phyloP scores from a whole-genome alignment of 148 eudicot species.

The Amaranthus cruentus region DNA sequence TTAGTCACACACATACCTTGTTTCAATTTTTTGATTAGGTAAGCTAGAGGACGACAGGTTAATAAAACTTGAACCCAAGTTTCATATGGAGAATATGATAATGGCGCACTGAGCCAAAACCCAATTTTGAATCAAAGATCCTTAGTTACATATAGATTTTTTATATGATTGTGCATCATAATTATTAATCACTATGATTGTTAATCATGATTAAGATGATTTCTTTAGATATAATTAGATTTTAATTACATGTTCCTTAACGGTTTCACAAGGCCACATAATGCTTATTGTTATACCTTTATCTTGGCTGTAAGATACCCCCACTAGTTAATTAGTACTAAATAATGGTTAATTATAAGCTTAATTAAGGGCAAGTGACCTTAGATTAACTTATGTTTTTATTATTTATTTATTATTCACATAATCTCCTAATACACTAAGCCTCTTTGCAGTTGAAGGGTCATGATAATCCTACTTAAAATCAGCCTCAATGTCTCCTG shows the following conservation, averaged over 20 bases:
- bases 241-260: neutral
- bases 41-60: too few species aligned
- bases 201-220: too few species aligned
- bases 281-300: neutral
- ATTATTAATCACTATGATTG: too few species aligned
- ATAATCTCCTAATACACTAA: neutral
- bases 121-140: neutral
- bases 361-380: neutral
- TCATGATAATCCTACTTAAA: slow-evolving; percentile 6
- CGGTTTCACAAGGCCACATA: slow-evolving; percentile 14
- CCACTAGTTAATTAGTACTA: neutral
- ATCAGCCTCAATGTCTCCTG: slow-evolving; percentile 8
- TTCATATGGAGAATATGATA: too few species aligned
- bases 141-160: neutral
- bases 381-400: neutral
- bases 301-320: neutral
- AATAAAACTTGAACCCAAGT: too few species aligned
- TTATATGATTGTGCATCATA: neutral
- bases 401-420: neutral
- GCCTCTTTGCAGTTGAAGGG: slow-evolving; percentile 12
- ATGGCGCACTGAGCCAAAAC: too few species aligned
- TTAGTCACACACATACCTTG: too few species aligned
- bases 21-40: too few species aligned
- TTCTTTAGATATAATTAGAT: too few species aligned
- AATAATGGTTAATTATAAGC: neutral